Evolutionary conservation across 2,329 filamentous ascomycete genomes (phyloP).

Genomic region (Davidsoniella eucalypti): DNA sequence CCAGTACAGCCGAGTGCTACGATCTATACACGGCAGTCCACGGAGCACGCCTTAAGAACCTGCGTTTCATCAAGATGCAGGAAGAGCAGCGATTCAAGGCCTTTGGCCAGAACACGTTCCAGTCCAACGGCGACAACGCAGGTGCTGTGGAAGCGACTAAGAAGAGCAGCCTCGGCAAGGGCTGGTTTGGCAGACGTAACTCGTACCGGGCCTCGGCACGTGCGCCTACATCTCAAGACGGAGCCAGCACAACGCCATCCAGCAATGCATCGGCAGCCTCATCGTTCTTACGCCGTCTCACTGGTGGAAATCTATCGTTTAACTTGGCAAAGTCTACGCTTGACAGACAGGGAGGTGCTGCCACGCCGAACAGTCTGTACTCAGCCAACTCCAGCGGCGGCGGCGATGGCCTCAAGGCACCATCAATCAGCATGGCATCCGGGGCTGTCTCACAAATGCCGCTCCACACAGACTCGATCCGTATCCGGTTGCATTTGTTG

Average conservation of each 20-base stretch:
- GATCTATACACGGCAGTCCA: slow-evolving; percentile 77
- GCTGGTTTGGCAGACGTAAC: slow-evolving; percentile 47
- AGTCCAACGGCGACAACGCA: slow-evolving; percentile 24
- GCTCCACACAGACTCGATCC: slow-evolving; percentile 60
- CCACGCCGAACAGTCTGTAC: slow-evolving; percentile 38
- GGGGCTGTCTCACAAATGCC: slow-evolving; percentile 32
- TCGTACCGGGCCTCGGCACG: slow-evolving; percentile 46
- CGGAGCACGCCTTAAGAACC: slow-evolving; percentile 76
- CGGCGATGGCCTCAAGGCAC: slow-evolving; percentile 35
- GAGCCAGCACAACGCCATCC: slow-evolving; percentile 46
- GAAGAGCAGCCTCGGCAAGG: slow-evolving; percentile 30
- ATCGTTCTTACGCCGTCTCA: slow-evolving; percentile 67
- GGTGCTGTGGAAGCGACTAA: slow-evolving; percentile 18
- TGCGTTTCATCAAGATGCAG: slow-evolving; percentile 59
- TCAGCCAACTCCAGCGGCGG: slow-evolving; percentile 37
- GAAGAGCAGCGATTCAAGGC: slow-evolving; percentile 54
- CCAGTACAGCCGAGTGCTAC: slow-evolving; percentile 60
- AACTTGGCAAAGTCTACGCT: slow-evolving; percentile 71
- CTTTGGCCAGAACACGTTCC: slow-evolving; percentile 37
- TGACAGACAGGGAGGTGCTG: slow-evolving; percentile 34
- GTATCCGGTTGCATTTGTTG: slow-evolving; percentile 72
- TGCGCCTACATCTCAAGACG: slow-evolving; percentile 55
- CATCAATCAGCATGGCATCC: slow-evolving; percentile 36
- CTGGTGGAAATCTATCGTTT: slow-evolving; percentile 54
- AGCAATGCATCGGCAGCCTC: slow-evolving; percentile 49